Percentiles rank a stretch among this genome's conserved stretches.
Conservation (phyloP, 2,329 filamentous ascomycete species). For the Fusarium lyarnte region DNA sequence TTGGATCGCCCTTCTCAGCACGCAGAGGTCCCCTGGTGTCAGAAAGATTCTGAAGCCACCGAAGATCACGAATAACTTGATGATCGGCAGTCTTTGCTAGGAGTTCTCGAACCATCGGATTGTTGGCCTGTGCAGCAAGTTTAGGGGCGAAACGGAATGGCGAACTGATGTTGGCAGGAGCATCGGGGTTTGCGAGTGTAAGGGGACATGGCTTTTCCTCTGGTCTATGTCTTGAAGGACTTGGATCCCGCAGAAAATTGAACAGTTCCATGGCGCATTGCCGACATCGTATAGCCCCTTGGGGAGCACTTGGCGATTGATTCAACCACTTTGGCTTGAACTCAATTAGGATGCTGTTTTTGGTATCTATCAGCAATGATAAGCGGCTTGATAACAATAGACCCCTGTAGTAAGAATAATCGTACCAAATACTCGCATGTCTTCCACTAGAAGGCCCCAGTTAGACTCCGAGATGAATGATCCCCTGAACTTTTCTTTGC, state of each 20-base stretch:
- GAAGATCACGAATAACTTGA: slow-evolving; percentile 48
- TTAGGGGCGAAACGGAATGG: slow-evolving; percentile 53
- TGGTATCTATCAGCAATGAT: slow-evolving; percentile 38
- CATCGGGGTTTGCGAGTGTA: slow-evolving; percentile 65
- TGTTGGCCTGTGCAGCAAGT: slow-evolving; percentile 27
- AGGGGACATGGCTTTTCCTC: slow-evolving; percentile 69
- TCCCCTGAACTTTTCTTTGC: slow-evolving; percentile 57
- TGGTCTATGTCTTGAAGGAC: slow-evolving; percentile 47
- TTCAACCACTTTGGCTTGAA: slow-evolving; percentile 88
- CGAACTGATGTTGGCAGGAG: slow-evolving; percentile 55
- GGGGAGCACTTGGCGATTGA: slow-evolving; percentile 78
- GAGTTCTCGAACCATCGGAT: slow-evolving; percentile 29
- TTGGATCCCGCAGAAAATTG: slow-evolving; percentile 48
- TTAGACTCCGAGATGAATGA: slow-evolving; percentile 64
- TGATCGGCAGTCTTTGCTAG: slow-evolving; percentile 48
- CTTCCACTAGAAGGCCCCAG: slow-evolving; percentile 76
- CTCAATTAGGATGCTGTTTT: slow-evolving; percentile 64
- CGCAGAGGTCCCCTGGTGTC: slow-evolving; percentile 57
- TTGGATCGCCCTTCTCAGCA: slow-evolving; percentile 52
- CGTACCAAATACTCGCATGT: slow-evolving; percentile 65
- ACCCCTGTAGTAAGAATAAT: neutral
- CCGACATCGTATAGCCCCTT: slow-evolving; percentile 71
- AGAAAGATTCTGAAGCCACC: slow-evolving; percentile 52
- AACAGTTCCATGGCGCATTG: slow-evolving; percentile 71
- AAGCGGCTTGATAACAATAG: neutral